Evolutionary conservation across 257 asterid species (phyloP), one percentile per base, ranked within the genome.

Genomic region (Primulina eburnea): DNA sequence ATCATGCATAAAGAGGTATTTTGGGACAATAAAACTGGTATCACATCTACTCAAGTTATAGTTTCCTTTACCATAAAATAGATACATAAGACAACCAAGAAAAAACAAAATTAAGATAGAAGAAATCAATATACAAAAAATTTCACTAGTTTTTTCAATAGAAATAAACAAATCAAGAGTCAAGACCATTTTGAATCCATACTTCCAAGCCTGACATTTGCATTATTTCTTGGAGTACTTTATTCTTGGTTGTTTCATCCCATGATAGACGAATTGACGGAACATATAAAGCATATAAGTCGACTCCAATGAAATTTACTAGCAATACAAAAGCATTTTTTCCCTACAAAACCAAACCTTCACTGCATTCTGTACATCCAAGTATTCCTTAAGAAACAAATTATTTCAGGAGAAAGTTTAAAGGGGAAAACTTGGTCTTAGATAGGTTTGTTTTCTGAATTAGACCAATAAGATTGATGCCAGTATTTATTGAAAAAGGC

Each of bases 51-150:
- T 50, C 57, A 17, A 50, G 1, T 50, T 16, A 50, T 5, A 50
- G 16, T 50, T 50, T 50, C 16, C 57, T 50, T 50, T 1, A 50
- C 21, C 20, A 1, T 50, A 17, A 17, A 14, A 4, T 50, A 10
- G 62, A 30, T 17, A 67, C 17, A 28, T 62, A 53, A 63, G 43
- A 53, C 33, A 72, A 64, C 35, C 26, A 60, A 33, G 34, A n/a
- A 3, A 43, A 62, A 52, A 12, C 69, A 65, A 60, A 72, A 38
- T 28, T 28, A 28, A 28, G 52, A 26, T 69, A 64, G 35, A 37
- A 38, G 4, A 5, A 6, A 68, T 47, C 56, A 60, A 37, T 50
- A 55, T 34, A 53, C 28, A 4, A 12, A 33, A 62, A 21, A 0
- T 5, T 62, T 62, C 67, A 33, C 53, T 32, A 17, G 5, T 34